Evolutionary conservation across 345 rosid species (phyloP).

Genomic region (Cardamine resedifolia): DNA sequence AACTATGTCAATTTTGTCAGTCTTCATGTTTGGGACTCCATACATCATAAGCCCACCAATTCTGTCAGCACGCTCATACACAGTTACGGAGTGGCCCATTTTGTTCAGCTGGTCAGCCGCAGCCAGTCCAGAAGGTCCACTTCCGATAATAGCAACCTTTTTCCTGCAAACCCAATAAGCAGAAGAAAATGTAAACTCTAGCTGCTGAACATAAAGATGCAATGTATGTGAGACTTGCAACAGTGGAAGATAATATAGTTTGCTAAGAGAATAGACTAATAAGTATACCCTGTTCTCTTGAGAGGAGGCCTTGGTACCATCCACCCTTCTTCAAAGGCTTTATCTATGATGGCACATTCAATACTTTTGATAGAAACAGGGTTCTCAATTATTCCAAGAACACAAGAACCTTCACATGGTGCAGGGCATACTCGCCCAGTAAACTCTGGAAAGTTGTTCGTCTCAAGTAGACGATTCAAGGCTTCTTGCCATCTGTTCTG

Average conservation of each 20-base stretch:
- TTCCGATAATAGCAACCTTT: conserved; percentile 80
- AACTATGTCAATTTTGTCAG: conserved; percentile 88
- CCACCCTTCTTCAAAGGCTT: conserved; percentile 99
- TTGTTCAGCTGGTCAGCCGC: conserved; percentile 97
- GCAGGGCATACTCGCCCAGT: conserved; percentile 99
- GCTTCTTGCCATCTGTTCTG: conserved; percentile 99
- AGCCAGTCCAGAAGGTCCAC: conserved; percentile 98
- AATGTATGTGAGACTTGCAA: not conserved
- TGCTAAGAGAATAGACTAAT: not conserved
- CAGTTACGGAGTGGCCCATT: conserved; percentile 93
- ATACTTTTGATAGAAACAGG: conserved; percentile 96
- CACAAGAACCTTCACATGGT: conserved; percentile 99
- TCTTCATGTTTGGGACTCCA: conserved; percentile 99
- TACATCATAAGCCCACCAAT: conserved; percentile 99
- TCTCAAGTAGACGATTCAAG: conserved; percentile 90
- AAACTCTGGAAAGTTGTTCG: conserved; percentile 97
- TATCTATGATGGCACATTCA: conserved; percentile 91
- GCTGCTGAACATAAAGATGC: not conserved
- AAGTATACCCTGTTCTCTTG: conserved; percentile 76
- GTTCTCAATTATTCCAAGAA: conserved; percentile 98
- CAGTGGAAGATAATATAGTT: not conserved
- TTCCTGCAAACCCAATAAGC: conserved; percentile 51
- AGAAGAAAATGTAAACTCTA: conserved; percentile 2
- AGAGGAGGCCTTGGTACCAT: conserved; percentile 93
- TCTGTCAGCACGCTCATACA: conserved; percentile 95